Evolutionary conservation across 2,329 filamentous ascomycete genomes (phyloP).

Genomic region (Lasiodiplodia gonubiensis): DNA sequence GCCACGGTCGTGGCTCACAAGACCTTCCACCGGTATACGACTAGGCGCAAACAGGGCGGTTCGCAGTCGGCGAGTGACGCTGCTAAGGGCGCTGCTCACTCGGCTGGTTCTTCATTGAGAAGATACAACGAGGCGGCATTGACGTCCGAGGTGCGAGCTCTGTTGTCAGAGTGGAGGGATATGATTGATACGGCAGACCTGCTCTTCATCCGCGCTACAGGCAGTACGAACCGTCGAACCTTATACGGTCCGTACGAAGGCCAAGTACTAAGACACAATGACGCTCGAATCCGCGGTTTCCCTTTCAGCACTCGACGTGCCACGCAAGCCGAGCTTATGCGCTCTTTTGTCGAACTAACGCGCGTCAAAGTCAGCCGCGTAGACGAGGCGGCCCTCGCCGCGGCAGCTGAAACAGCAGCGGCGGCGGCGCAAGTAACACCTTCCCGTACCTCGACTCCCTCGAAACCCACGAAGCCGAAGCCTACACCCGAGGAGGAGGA

Average conservation of each 20-base stretch:
- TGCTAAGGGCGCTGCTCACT: constrained; percentile 91
- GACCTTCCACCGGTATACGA: constrained; percentile 97
- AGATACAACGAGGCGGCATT: constrained; percentile 94
- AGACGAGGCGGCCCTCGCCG: constrained; percentile 66
- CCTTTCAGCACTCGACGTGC: constrained; percentile 92
- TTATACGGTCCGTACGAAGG: constrained; percentile 91
- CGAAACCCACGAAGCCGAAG: constrained; percentile 59
- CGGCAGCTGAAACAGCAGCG: constrained; percentile 52
- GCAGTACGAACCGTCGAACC: constrained; percentile 82
- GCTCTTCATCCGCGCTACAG: constrained; percentile 87
- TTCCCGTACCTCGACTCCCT: constrained; percentile 38
- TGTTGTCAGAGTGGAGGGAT: constrained; percentile 83
- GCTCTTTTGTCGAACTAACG: constrained; percentile 91
- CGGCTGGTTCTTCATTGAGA: constrained; percentile 85
- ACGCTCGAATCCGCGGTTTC: constrained; percentile 81
- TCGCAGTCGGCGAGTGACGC: constrained; percentile 93
- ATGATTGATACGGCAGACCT: constrained; percentile 85
- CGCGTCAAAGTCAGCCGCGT: constrained; percentile 84
- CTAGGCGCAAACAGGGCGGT: constrained; percentile 92
- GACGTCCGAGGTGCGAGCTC: constrained; percentile 80
- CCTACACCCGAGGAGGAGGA: constrained; percentile 86
- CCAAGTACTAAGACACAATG: constrained; percentile 79
- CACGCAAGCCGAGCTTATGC: constrained; percentile 93
- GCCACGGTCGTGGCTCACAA: constrained; percentile 92
- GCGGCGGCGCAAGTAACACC: constrained; percentile 43